Conservation (phyloP, 179 eudicot species). For the Beta lomatogona region DNA sequence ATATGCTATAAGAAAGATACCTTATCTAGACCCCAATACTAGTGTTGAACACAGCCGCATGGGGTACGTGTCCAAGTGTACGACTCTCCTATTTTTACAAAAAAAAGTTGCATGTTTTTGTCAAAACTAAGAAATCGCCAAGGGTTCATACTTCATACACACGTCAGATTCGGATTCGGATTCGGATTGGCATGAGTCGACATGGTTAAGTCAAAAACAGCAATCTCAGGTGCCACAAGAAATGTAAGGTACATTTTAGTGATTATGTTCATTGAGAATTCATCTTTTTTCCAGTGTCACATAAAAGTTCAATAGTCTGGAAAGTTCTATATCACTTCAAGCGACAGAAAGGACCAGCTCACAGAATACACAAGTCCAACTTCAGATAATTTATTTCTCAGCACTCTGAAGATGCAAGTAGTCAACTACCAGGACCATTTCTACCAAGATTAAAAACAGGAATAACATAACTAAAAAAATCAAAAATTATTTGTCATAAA, state of each 20-base stretch:
- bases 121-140: neutral
- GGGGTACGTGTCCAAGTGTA: neutral
- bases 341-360: neutral
- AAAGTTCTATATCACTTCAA: neutral
- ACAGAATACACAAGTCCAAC: slow-evolving; percentile 1
- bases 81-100: neutral
- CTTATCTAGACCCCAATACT: neutral
- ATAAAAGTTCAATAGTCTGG: neutral
- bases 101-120: neutral
- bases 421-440: slow-evolving; percentile 12
- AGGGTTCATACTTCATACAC: neutral
- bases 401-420: neutral
- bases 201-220: neutral
- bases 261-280: neutral
- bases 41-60: neutral
- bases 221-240: neutral
- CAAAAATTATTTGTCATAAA: slow-evolving; percentile 21
- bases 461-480: neutral
- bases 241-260: neutral
- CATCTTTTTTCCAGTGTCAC: neutral
- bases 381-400: neutral
- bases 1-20: neutral
- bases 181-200: too few species aligned
- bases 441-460: neutral
- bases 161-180: too few species aligned